Conservation (phyloP, 768 basidiomycete genomes). For the Collybiopsis confluens region DNA sequence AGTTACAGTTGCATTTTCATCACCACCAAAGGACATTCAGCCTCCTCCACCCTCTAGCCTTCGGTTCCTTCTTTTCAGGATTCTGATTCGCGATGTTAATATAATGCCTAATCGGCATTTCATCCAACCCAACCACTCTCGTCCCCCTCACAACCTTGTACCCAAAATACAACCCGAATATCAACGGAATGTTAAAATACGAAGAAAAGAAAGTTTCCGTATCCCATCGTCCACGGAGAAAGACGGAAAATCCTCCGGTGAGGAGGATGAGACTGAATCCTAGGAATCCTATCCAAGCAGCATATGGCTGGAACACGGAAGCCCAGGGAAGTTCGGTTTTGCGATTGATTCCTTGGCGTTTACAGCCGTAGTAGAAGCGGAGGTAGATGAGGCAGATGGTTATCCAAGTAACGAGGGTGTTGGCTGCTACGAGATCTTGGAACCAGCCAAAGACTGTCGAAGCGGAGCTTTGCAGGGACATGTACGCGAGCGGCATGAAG, state of each 20-base stretch:
- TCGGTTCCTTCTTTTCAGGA: neutral
- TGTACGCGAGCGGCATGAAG: conserved; percentile 1
- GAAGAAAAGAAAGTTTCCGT: neutral
- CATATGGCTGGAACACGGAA: conserved; percentile 33
- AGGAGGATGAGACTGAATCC: conserved; percentile 17
- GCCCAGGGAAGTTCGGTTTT: conserved; percentile 16
- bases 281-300: conserved; percentile 28
- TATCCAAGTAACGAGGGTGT: conserved; percentile 6
- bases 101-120: conserved; percentile 7
- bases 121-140: conserved; percentile 16
- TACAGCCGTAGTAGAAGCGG: conserved; percentile 5
- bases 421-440: neutral
- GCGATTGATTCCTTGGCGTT: conserved; percentile 15
- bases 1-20: no score
- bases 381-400: conserved; percentile 1
- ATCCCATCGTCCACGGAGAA: conserved; percentile 16
- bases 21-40: conserved; percentile 3
- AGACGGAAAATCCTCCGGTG: conserved; percentile 20
- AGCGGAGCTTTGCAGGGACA: conserved; percentile 3
- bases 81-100: conserved; percentile 7
- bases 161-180: conserved; percentile 37
- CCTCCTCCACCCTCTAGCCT: neutral
- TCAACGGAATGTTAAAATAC: conserved; percentile 49
- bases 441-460: conserved; percentile 8
- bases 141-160: conserved; percentile 40